Conservation (phyloP, 306 rosid genomes). For the Glycyrrhiza uralensis region DNA sequence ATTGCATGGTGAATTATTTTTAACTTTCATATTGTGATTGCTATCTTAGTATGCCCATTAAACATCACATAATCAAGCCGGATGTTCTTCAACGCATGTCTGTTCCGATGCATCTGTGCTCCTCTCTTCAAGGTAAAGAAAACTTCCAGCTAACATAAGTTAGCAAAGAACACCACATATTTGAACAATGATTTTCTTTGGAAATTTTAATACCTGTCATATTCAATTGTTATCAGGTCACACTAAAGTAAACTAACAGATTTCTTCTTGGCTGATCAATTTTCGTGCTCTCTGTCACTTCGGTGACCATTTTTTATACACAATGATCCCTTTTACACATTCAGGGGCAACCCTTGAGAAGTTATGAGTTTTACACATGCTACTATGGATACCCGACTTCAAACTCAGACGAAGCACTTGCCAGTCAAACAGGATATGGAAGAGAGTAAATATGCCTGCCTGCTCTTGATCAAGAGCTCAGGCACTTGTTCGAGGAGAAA, state of each 20-base stretch:
- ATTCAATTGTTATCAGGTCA: constrained; percentile 41
- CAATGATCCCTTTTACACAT: neutral
- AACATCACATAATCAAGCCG: constrained; percentile 62
- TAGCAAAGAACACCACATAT: neutral
- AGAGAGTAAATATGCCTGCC: constrained; percentile 17
- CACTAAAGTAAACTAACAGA: constrained; percentile 68
- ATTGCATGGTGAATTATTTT: neutral
- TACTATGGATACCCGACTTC: constrained; percentile 65
- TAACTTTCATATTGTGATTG: constrained; percentile 38
- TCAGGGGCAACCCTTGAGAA: constrained; percentile 66
- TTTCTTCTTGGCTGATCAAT: constrained; percentile 75
- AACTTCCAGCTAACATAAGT: neutral
- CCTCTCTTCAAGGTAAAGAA: constrained; percentile 59
- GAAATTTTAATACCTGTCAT: neutral
- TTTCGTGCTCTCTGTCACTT: neutral
- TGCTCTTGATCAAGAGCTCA: constrained; percentile 33
- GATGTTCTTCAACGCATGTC: constrained; percentile 45
- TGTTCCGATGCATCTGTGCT: constrained; percentile 53
- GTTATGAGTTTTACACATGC: constrained; percentile 68
- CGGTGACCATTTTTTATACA: neutral
- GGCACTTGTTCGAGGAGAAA: constrained; percentile 58
- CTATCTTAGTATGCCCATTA: constrained; percentile 49
- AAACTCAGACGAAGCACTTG: constrained; percentile 42
- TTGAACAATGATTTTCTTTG: neutral
- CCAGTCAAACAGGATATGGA: constrained; percentile 22